Evolutionary conservation across 2,329 filamentous ascomycete genomes (phyloP).

Genomic region (Cladophialophora immunda): DNA sequence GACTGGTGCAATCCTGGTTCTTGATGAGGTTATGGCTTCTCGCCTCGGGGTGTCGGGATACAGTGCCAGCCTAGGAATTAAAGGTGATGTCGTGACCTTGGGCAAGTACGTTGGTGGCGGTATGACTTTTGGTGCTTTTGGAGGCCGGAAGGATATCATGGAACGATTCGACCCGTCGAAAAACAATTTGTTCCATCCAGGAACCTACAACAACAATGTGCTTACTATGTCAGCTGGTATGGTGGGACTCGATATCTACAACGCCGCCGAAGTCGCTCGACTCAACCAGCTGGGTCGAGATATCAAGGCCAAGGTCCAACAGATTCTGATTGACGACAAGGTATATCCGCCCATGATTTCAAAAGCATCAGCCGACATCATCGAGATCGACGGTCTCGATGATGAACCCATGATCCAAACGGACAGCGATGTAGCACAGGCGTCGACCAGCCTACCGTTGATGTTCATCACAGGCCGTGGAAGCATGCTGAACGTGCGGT

Average conservation of each 20-base stretch:
- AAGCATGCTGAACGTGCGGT: constrained; percentile 43
- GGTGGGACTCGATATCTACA: constrained; percentile 26
- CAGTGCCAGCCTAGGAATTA: constrained; percentile 44
- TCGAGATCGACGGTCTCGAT: constrained; percentile 10
- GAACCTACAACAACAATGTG: constrained; percentile 74
- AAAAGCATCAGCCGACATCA: neutral
- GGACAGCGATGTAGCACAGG: constrained; percentile 1
- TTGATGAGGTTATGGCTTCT: constrained; percentile 77
- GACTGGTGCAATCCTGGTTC: constrained; percentile 66
- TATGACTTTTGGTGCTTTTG: constrained; percentile 72
- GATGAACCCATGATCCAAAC: neutral
- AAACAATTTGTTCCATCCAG: constrained; percentile 56
- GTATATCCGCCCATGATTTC: neutral
- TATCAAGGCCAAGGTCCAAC: constrained; percentile 33
- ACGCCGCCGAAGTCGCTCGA: constrained; percentile 26
- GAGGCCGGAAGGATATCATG: constrained; percentile 68
- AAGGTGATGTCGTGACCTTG: constrained; percentile 69
- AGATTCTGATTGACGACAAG: constrained; percentile 21
- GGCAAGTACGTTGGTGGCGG: constrained; percentile 74
- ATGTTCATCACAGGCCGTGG: constrained; percentile 44
- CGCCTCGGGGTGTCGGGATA: constrained; percentile 63
- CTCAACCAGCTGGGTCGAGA: constrained; percentile 41
- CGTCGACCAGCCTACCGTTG: constrained; percentile 22
- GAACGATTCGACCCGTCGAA: constrained; percentile 62
- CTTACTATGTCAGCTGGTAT: constrained; percentile 66